A percentile compares a stretch with the other conserved stretches of the same genome.
Conservation (phyloP, 805 yeast species). For the Lachancea dasiensis region DNA sequence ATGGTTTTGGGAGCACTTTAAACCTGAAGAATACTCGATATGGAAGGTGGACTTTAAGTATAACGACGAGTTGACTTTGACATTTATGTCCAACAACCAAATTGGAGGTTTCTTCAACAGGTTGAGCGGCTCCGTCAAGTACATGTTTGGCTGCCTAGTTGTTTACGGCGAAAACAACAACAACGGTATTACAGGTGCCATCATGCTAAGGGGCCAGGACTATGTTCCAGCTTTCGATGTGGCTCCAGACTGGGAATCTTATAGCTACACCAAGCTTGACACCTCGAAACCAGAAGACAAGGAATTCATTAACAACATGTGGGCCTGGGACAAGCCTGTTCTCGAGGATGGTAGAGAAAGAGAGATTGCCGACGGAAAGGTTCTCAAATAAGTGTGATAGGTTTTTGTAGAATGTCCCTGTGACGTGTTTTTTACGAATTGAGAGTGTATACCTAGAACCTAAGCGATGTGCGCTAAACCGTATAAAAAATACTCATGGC, state of each 20-base stretch:
- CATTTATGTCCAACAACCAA: constrained; percentile 97
- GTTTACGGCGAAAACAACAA: constrained; percentile 98
- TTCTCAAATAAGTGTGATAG: constrained; percentile 58
- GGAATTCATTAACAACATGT: constrained; percentile 80
- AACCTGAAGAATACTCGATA: constrained; percentile 88
- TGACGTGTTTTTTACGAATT: too few relatives aligned
- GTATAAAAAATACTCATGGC: too few relatives aligned
- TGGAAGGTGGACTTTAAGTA: constrained; percentile 96
- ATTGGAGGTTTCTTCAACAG: constrained; percentile 98
- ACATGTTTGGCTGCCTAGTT: constrained; percentile 86
- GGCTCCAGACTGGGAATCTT: constrained; percentile 99
- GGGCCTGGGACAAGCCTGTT: constrained; percentile 98
- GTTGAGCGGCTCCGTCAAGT: constrained; percentile 85
- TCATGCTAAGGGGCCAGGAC: constrained; percentile 94
- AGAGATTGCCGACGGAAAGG: constrained; percentile 97
- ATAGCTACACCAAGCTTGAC: constrained; percentile 77
- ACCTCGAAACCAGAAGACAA: constrained; percentile 68
- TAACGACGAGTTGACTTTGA: constrained; percentile 93
- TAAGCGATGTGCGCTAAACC: not conserved
- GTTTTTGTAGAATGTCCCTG: not conserved
- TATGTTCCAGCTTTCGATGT: constrained; percentile 87
- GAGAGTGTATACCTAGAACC: not conserved
- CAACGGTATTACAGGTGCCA: constrained; percentile 95
- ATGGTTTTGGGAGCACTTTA: constrained; percentile 96
- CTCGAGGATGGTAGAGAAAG: constrained; percentile 67